Percentiles rank a stretch among this genome's conserved stretches.
phyloP scores from a whole-genome alignment of 179 eudicot genomes.

The Amaranthus tricolor region DNA sequence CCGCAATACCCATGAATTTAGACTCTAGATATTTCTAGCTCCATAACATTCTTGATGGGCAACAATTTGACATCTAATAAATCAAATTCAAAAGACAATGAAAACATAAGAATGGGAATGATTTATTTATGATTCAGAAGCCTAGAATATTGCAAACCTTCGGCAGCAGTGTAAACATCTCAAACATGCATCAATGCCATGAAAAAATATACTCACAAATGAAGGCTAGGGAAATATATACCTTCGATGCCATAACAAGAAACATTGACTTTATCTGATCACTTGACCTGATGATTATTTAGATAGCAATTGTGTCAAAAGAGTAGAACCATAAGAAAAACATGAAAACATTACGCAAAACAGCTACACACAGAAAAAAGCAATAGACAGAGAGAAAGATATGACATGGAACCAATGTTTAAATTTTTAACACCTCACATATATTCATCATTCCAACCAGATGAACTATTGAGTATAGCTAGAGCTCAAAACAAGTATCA shows the following conservation, averaged over 20 bases:
- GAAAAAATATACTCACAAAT: slow-evolving; percentile 48
- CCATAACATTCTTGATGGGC: too few relatives aligned
- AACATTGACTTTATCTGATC: slow-evolving; percentile 70
- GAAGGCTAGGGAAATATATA: slow-evolving; percentile 62
- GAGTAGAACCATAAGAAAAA: slow-evolving; percentile 3
- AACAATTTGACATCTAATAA: slow-evolving; percentile 88
- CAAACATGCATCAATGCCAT: slow-evolving; percentile 9
- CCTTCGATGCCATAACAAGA: slow-evolving; percentile 66
- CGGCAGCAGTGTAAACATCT: neutral
- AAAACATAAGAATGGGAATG: neutral
- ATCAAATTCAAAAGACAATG: slow-evolving; percentile 3
- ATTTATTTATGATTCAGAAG: neutral
- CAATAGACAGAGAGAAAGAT: slow-evolving; percentile 18
- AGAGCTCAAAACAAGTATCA: too few relatives aligned
- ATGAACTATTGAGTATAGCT: too few relatives aligned
- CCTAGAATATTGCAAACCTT: slow-evolving; percentile 5
- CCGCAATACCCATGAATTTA: slow-evolving; percentile 94
- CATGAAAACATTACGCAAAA: slow-evolving; percentile 4
- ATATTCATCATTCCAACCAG: too few relatives aligned
- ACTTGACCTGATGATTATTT: slow-evolving; percentile 37
- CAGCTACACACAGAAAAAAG: neutral
- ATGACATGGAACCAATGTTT: slow-evolving; percentile 66
- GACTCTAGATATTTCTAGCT: slow-evolving; percentile 76
- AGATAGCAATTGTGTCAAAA: slow-evolving; percentile 36
- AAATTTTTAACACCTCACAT: too few relatives aligned